phyloP scores from a whole-genome alignment of 345 rosid genomes.

The Citrus mangshanensis region DNA sequence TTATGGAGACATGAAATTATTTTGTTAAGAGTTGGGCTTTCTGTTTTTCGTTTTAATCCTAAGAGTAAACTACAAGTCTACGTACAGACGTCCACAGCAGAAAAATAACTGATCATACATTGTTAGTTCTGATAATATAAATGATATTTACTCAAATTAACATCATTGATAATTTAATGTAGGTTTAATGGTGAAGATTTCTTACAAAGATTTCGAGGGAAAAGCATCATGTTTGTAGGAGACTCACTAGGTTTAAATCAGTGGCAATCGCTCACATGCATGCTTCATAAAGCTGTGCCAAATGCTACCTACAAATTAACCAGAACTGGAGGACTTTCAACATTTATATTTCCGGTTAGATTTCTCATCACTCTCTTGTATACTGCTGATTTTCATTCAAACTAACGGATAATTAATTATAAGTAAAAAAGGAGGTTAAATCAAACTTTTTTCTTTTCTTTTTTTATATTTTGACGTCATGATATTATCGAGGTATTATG shows the following conservation, averaged over 20 bases:
- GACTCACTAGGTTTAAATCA: constrained; percentile 80
- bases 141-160: no score
- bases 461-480: no score
- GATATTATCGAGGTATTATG: no score
- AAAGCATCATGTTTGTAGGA: constrained; percentile 74
- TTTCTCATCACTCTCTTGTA: not conserved
- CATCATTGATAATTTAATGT: not conserved
- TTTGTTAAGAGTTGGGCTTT: no score
- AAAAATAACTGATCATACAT: no score
- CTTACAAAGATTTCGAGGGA: constrained; percentile 44
- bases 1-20: no score
- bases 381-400: no score
- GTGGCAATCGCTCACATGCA: constrained; percentile 89
- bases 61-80: no score
- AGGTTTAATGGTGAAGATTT: constrained; percentile 64
- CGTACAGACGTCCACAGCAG: no score
- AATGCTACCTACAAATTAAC: constrained; percentile 13
- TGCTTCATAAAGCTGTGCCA: constrained; percentile 66
- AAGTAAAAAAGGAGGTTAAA: not conserved
- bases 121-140: no score
- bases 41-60: no score
- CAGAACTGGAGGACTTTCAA: constrained; percentile 52
- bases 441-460: no score
- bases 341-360: constrained; percentile 52
- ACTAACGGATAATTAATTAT: not conserved